Conservation (phyloP, 371 early-diverging fungal genomes). For the Circinella umbellata region DNA sequence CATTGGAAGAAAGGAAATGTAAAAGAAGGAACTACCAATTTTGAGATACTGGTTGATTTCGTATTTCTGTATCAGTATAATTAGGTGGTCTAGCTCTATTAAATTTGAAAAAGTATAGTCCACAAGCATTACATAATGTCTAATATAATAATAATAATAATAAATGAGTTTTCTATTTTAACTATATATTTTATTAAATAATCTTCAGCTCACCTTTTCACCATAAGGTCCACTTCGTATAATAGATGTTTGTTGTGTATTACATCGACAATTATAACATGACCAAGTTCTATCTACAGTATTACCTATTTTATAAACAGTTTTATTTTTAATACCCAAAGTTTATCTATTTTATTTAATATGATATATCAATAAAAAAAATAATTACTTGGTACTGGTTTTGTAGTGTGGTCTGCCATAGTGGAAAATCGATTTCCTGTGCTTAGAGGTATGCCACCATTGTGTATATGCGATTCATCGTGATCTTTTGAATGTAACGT, state of each 20-base stretch:
- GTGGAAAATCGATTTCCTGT: constrained; percentile 23
- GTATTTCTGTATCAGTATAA: constrained; percentile 4
- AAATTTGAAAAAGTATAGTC: constrained; percentile 3
- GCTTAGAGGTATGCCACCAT: constrained; percentile 10
- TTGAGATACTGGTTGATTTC: constrained; percentile 3
- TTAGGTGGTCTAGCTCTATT: neutral
- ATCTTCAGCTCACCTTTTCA: neutral
- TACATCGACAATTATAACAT: constrained; percentile 5
- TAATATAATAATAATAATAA: neutral
- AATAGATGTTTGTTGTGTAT: neutral
- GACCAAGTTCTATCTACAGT: constrained; percentile 1
- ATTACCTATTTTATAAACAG: neutral
- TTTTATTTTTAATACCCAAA: too few species aligned
- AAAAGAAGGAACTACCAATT: neutral
- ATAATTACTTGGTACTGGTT: constrained; percentile 11
- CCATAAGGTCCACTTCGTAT: constrained; percentile 8
- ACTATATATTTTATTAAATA: too few species aligned
- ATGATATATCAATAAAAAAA: too few species aligned
- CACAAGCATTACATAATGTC: constrained; percentile 6
- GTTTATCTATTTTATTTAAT: too few species aligned
- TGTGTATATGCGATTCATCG: neutral
- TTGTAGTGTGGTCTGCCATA: constrained; percentile 19
- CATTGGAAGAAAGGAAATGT: too few species aligned
- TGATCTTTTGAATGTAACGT: constrained; percentile 29
- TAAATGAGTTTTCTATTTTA: neutral